Evolutionary conservation across 768 basidiomycete species (phyloP).

Genomic region (Kwoniella sp.): DNA sequence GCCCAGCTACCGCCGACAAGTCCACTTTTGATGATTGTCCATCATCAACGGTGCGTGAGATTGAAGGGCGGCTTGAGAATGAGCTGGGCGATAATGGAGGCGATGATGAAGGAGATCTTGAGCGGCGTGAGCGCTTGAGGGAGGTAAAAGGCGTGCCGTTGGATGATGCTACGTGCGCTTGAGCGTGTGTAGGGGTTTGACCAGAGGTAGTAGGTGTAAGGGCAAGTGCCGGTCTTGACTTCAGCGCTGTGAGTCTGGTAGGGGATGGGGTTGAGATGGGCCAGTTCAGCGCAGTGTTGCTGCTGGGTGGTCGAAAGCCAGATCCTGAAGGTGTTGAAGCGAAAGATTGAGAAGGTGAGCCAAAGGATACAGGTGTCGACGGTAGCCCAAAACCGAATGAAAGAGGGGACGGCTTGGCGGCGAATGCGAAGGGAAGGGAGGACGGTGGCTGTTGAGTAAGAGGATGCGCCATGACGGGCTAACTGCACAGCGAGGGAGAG

Average conservation of each 20-base stretch:
- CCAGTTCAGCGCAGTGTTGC: neutral
- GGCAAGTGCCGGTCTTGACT: neutral
- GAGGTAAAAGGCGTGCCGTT: neutral
- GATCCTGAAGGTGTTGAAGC: neutral
- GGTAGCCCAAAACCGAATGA: conserved; percentile 43
- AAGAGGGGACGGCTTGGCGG: conserved; percentile 41
- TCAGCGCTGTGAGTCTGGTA: conserved; percentile 15
- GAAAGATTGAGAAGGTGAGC: conserved; percentile 2
- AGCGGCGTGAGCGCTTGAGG: conserved; percentile 36
- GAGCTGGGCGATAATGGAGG: conserved; percentile 27
- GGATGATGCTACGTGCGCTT: neutral
- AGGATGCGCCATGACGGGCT: conserved; percentile 42
- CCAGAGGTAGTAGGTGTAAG: neutral
- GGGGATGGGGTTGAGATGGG: conserved; percentile 5
- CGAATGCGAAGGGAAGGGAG: conserved; percentile 39
- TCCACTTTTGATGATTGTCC: conserved; percentile 20
- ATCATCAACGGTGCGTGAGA: neutral
- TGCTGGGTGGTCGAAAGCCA: neutral
- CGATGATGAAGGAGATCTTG: conserved; percentile 34
- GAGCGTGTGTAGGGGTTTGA: neutral
- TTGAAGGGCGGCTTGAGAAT: conserved; percentile 16
- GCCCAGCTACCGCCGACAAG: conserved; percentile 27
- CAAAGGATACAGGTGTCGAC: conserved; percentile 10
- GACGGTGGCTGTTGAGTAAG: conserved; percentile 49
- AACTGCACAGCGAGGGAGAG: neutral